Evolutionary conservation across 2,329 filamentous ascomycete species (phyloP), one percentile per base, ranked within the genome.

Genomic region (Aureobasidium sp.): DNA sequence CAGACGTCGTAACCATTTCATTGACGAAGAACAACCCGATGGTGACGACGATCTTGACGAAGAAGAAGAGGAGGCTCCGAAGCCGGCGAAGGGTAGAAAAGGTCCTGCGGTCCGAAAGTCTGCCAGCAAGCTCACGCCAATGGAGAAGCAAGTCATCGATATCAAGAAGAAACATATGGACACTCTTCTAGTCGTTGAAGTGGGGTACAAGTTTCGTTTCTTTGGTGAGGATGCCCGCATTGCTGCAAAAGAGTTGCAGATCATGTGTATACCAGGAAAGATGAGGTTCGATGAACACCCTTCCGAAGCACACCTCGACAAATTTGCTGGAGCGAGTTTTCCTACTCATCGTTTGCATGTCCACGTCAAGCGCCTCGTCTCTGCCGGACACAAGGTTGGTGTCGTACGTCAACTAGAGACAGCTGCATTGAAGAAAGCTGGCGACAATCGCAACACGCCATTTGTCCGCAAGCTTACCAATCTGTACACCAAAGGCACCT

Each of bases 121-220:
- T 64, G 83, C 75, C n/a, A 86, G 82, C 60, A 97, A 97, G 72
- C 82, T 99, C 63, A 99, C 94, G 0, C 94, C 94, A 0, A 89
- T 99, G 86, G 92, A 97, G 73, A 83, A 89, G 44, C 94, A 97
- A 69, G 89, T 96, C 62, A 81, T 99, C 6, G 92, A 96, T 21
- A 96, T 99, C 74, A 99, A 99, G 77, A 83, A 86, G 63, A 90
- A 93, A 67, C 87, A 97, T 71, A 82, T 91, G 77, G 94, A 97
- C 71, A 94, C 93, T 0, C 69, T 99, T 21, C 80, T 99, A 59
- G 89, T 97, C 13, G 86, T 97, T 57, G 93, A 99, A 73, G 94
- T 97, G 9, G 94, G 94, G 54, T 99, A 99, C 77, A 99, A 99
- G 73, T 99, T 96, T 76, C 87, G 89, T 37, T 96, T 99, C 77